Base-by-base conservation (phyloP, 2,329 filamentous ascomycete genomes). In the Cordyceps cicadae region DNA sequence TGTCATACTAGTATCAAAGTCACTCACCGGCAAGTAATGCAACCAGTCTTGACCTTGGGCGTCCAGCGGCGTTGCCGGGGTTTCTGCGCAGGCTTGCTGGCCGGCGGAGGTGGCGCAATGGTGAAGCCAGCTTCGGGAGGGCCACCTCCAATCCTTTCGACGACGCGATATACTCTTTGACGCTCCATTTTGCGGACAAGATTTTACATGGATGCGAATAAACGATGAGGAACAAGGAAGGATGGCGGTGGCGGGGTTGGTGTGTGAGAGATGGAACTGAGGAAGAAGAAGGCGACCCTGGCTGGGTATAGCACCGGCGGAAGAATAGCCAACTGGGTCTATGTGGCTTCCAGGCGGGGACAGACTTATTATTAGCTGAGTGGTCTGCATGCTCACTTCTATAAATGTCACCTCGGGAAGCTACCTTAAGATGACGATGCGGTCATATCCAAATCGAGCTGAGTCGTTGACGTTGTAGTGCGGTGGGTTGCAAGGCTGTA, bases 21-120 rank as follows among this genome's bases (percentile, higher is more conserved):
- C 29, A 55, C 64, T 54, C 43, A 66, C 65, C 64, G 65, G 63
- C 65, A 66, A 43, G 65, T 66, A 24, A 63, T 59, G 43, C 64
- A 65, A 8, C 64, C 64, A 17, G 64, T 65, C 61, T 64, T 66
- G 48, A 66, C 64, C 51, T 63, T 65, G 29, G 64, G 46, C 15
- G 60, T 57, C 60, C 60, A 61, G 46, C 55, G 55, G 24, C 56
- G 56, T 39, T 59, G 56, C 11, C 56, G 56, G 34, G 56, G 56
- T 37, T 59, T 59, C 39, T 52, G 56, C 3, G 34, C 19, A 8
- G 37, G 26, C 39, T 46, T 58, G 46, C 21, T n/a, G 39, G 39
- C 21, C 32, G 32, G 32, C 19, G 45, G 12, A 4, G 49, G 29
- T 8, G 5, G 43, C 24, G 15, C 17, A 9, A 43, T 6, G 19